These are phyloP conservation scores for Nemania sp. DNA, from an alignment of 2,329 filamentous ascomycete genomes.

Conservation along the genomic window DNA sequence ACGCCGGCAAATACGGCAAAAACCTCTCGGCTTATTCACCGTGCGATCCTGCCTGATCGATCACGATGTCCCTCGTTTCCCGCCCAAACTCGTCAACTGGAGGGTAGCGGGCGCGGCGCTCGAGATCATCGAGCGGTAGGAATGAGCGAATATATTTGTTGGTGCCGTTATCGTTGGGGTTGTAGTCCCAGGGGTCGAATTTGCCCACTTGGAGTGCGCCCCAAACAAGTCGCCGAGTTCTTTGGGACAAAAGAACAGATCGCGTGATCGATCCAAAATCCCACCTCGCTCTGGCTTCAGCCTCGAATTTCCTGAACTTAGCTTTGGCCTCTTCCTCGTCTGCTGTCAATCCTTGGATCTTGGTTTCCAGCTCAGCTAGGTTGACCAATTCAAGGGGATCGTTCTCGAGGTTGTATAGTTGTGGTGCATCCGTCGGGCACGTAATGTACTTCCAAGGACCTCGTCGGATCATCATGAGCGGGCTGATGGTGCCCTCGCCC, in stretches of 20 bases:
- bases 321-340: conserved; percentile 52
- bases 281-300: conserved; percentile 77
- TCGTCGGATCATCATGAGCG: conserved; percentile 91
- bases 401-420: conserved; percentile 76
- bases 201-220: conserved; percentile 74
- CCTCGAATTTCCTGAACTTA: conserved; percentile 67
- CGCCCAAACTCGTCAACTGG: conserved; percentile 60
- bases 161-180: conserved; percentile 71
- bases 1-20: neutral
- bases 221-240: conserved; percentile 78
- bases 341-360: conserved; percentile 43
- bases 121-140: conserved; percentile 78
- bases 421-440: conserved; percentile 80
- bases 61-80: conserved; percentile 48
- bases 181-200: conserved; percentile 84
- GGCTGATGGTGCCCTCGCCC: conserved; percentile 85
- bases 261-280: conserved; percentile 77
- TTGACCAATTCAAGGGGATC: conserved; percentile 82
- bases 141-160: conserved; percentile 81
- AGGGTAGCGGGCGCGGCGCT: conserved; percentile 75
- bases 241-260: conserved; percentile 75
- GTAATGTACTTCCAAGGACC: conserved; percentile 90
- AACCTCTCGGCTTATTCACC: conserved; percentile 40
- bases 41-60: conserved; percentile 50
- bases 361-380: conserved; percentile 55